Percentiles rank a stretch among this genome's conserved stretches.
Evolutionary conservation across 768 basidiomycete species (phyloP).

Genomic region (Pleurotus citrinopileatus): DNA sequence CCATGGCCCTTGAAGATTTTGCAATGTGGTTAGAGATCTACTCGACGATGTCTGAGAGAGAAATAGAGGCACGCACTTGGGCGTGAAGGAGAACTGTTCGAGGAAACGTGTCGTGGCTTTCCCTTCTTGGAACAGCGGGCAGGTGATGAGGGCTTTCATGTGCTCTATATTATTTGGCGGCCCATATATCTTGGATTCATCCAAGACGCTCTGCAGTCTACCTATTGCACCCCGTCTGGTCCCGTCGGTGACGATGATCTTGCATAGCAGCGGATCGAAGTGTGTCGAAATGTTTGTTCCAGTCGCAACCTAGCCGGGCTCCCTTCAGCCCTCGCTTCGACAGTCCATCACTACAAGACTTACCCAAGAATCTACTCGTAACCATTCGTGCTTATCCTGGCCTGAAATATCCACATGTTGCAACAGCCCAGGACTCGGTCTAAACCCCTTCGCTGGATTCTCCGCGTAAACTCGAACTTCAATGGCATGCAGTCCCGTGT

Average conservation of each 20-base stretch:
- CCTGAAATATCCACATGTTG: constrained; percentile 45
- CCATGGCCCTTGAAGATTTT: constrained; percentile 37
- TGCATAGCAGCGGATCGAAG: constrained; percentile 60
- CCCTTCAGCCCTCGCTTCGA: neutral
- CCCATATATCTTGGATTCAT: constrained; percentile 43
- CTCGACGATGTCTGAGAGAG: too few relatives aligned
- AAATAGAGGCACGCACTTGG: constrained; percentile 29
- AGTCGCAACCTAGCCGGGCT: constrained; percentile 36
- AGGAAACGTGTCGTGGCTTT: constrained; percentile 48
- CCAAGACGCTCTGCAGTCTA: constrained; percentile 37
- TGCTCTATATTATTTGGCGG: constrained; percentile 61
- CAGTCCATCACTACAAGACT: constrained; percentile 3
- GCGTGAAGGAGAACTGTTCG: constrained; percentile 36
- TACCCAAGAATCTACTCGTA: constrained; percentile 63
- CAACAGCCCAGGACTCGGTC: constrained; percentile 58
- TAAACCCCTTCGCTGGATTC: constrained; percentile 54
- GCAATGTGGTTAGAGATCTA: too few relatives aligned
- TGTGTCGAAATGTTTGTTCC: constrained; percentile 49
- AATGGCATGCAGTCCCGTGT: constrained; percentile 49
- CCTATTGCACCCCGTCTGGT: constrained; percentile 43
- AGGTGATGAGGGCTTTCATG: constrained; percentile 41
- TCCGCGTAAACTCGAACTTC: constrained; percentile 64
- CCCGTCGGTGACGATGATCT: constrained; percentile 51
- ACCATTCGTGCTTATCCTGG: constrained; percentile 37
- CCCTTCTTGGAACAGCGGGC: constrained; percentile 37